Conservation (phyloP, 805 yeast species). For the Candida ipomoeae region DNA sequence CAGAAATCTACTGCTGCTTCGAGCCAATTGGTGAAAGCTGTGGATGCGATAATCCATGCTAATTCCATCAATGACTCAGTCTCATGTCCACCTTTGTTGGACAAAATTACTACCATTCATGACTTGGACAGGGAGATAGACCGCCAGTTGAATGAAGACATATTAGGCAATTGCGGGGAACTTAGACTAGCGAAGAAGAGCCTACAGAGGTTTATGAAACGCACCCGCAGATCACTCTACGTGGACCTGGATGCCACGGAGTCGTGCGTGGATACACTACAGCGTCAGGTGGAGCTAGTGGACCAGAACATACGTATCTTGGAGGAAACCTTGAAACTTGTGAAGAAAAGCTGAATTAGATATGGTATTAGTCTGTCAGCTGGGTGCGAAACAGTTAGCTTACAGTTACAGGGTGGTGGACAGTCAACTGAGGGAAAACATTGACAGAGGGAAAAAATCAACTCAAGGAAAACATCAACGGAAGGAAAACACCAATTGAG, state of each 20-base stretch:
- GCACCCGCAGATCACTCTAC: conserved; percentile 11
- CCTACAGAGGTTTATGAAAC: conserved; percentile 7
- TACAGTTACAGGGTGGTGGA: too few relatives aligned
- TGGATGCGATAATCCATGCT: conserved; percentile 21
- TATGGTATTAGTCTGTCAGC: background rate
- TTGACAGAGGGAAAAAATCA: background rate
- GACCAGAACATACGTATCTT: conserved; percentile 71
- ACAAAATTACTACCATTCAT: conserved; percentile 39
- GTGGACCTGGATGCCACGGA: conserved; percentile 5
- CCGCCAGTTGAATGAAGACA: conserved; percentile 31
- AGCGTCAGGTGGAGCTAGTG: conserved; percentile 53
- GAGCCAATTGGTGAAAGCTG: conserved; percentile 22
- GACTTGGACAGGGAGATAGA: conserved; percentile 36
- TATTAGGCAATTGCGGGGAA: conserved; percentile 21
- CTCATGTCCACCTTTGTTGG: conserved; percentile 20
- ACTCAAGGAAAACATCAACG: background rate
- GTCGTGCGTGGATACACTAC: conserved; percentile 15
- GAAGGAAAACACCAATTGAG: too few relatives aligned
- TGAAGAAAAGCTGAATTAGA: conserved; percentile 7
- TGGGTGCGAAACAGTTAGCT: background rate
- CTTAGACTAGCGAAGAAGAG: conserved; percentile 13
- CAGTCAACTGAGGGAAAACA: background rate
- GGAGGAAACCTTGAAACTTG: conserved; percentile 46
- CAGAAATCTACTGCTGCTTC: conserved; percentile 25
- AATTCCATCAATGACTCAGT: conserved; percentile 22